phyloP scores from a whole-genome alignment of 306 rosid genomes.

The Gleditsia sinensis region DNA sequence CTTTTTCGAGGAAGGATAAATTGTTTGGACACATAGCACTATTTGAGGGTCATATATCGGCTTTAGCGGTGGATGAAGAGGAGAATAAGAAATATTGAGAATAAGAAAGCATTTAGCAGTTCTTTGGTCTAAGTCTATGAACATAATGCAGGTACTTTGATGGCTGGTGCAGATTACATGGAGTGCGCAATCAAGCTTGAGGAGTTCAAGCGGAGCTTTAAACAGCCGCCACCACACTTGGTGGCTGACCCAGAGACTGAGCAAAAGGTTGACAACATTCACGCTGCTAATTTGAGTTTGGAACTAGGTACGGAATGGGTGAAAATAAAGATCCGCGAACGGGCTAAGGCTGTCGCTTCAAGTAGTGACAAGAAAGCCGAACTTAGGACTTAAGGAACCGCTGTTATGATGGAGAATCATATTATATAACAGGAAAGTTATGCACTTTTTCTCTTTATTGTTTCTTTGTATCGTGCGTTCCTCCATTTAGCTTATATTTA shows the following conservation, averaged over 20 bases:
- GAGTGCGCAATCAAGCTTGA: not conserved
- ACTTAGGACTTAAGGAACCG: slow-evolving; percentile 34
- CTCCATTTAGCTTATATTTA: not conserved
- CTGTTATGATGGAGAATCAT: slow-evolving; percentile 33
- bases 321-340: slow-evolving; percentile 48
- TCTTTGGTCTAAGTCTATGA: no score
- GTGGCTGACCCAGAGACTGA: not conserved
- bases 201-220: slow-evolving; percentile 33
- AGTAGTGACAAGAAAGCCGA: slow-evolving; percentile 28
- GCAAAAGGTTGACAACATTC: not conserved
- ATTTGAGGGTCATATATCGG: slow-evolving; percentile 71
- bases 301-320: slow-evolving; percentile 19
- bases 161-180: slow-evolving; percentile 49
- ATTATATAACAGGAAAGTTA: not conserved
- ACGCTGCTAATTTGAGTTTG: not conserved
- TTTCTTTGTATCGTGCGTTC: not conserved
- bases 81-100: slow-evolving; percentile 28
- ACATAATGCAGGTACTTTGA: no score
- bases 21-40: slow-evolving; percentile 68
- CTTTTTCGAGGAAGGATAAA: slow-evolving; percentile 70
- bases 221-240: slow-evolving; percentile 24
- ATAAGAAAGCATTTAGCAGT: no score
- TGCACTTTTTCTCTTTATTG: not conserved
- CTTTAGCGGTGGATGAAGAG: slow-evolving; percentile 40
- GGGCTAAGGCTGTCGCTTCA: slow-evolving; percentile 59